Percentiles rank a stretch among this genome's conserved stretches.
phyloP scores from a whole-genome alignment of 225 moss, liverwort and hornwort species.

The Ulota crispa region DNA sequence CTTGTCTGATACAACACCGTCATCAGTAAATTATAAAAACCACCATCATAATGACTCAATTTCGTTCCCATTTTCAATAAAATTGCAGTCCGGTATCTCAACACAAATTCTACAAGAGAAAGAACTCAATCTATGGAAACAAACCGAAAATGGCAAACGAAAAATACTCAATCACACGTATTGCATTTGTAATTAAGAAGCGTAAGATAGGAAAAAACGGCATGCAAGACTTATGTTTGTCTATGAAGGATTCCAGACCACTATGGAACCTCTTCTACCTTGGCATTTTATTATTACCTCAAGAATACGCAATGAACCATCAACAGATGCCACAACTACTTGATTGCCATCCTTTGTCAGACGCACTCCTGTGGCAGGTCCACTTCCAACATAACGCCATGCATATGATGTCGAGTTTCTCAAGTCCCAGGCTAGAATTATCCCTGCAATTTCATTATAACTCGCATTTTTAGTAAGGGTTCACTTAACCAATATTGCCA shows the following conservation, averaged over 20 bases:
- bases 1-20: conserved; percentile 61
- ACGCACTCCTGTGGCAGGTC: conserved; percentile 67
- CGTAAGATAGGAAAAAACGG: not conserved
- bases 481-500: not conserved
- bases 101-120: not conserved
- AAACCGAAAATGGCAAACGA: not conserved
- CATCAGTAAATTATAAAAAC: not conserved
- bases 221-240: conserved; percentile 2
- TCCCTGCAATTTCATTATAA: conserved; percentile 46
- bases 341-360: conserved; percentile 69
- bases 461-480: not conserved
- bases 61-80: conserved; percentile 17
- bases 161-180: not conserved
- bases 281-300: conserved; percentile 55
- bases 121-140: not conserved
- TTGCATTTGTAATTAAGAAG: not conserved
- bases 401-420: conserved; percentile 61
- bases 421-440: conserved; percentile 87
- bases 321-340: conserved; percentile 67
- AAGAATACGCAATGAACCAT: conserved; percentile 73
- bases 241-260: not conserved
- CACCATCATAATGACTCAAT: conserved; percentile 18
- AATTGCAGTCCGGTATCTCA: conserved; percentile 1
- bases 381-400: conserved; percentile 67
- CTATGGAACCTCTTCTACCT: not conserved